Evolutionary conservation across 2,329 filamentous ascomycete genomes (phyloP), one percentile per base, ranked within the genome.

Genomic region (Aspergillus sp.): DNA sequence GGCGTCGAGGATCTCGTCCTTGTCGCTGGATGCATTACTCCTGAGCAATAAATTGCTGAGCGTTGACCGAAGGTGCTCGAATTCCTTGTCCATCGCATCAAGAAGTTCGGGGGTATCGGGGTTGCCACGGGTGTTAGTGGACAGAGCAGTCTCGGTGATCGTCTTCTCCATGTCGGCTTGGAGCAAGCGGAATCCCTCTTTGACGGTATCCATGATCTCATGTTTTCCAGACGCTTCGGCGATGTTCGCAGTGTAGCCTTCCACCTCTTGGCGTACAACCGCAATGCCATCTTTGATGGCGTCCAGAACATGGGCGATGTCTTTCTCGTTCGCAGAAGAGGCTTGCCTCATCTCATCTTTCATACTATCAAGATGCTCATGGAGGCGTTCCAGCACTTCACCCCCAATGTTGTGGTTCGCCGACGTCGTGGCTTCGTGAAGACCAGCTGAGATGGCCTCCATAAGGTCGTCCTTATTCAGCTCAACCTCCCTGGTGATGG

Each of bases 251-350:
- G 94, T 85, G 59, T 95, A 96, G 41, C 78, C 78, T 65, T 96
- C 90, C 50, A 97, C 89, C 53, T 96, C 88, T 11, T 78, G 75
- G 10, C 91, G 86, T 5, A 97, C 81, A 59, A 84, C 87, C 60
- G 96, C 91, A 13, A 96, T 80, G 0, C 91, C 91, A 66, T 96
- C 90, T 61, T 91, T 93, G 41, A 95, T 87, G 1, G 91, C 89
- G 68, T 94, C 89, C 4, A 97, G 78, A 11, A 96, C 86, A 68
- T 96, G 90, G 69, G 96, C 91, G 0, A 91, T 93, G 66, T 94
- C 90, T 53, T 86, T 82, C 38, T 88, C 89, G 61, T 86, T 89
- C 56, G 88, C 87, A 3, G 88, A 84, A 17, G 90, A 87, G 60
- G 91, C 93, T 62, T 93, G 84, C 68, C 92, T 91, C 68, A 88